Percentiles rank a stretch among this genome's conserved stretches.
Conservation (phyloP, 768 basidiomycete species). For the Xerocomellus intermedius region DNA sequence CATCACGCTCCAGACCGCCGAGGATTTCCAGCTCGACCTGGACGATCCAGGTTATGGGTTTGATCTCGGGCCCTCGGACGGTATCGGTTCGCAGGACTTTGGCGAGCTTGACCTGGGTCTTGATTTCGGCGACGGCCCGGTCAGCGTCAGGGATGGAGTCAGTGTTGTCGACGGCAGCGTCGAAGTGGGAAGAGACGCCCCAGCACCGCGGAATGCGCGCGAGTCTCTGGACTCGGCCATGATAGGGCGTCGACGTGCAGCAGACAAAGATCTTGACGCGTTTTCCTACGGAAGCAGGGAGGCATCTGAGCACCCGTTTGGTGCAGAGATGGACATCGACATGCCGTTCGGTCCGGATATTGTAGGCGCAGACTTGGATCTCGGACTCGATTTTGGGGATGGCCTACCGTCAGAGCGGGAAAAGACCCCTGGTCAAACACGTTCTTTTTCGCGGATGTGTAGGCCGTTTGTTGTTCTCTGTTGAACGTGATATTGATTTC, state of each 20-base stretch:
- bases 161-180: slow-evolving; percentile 61
- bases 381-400: slow-evolving; percentile 70
- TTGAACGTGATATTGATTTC: slow-evolving; percentile 6
- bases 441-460: slow-evolving; percentile 70
- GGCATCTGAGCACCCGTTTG: slow-evolving; percentile 65
- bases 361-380: slow-evolving; percentile 58
- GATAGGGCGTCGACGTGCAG: slow-evolving; percentile 44
- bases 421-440: slow-evolving; percentile 58
- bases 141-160: slow-evolving; percentile 31
- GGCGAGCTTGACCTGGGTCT: slow-evolving; percentile 71
- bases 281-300: slow-evolving; percentile 66
- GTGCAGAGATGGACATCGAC: slow-evolving; percentile 49
- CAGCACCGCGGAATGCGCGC: slow-evolving; percentile 39
- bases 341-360: slow-evolving; percentile 51
- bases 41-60: slow-evolving; percentile 63
- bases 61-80: slow-evolving; percentile 75
- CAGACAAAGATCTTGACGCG: slow-evolving; percentile 56
- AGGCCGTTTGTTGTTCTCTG: slow-evolving; percentile 27
- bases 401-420: slow-evolving; percentile 44
- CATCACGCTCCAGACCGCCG: slow-evolving; percentile 79
- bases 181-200: slow-evolving; percentile 76
- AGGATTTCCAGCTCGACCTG: slow-evolving; percentile 68
- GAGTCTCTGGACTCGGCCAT: slow-evolving; percentile 66
- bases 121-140: slow-evolving; percentile 66
- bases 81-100: slow-evolving; percentile 85